These are phyloP conservation scores for Gossypium lobatum DNA, from an alignment of 441 rosid genomes.

Conservation along the genomic window DNA sequence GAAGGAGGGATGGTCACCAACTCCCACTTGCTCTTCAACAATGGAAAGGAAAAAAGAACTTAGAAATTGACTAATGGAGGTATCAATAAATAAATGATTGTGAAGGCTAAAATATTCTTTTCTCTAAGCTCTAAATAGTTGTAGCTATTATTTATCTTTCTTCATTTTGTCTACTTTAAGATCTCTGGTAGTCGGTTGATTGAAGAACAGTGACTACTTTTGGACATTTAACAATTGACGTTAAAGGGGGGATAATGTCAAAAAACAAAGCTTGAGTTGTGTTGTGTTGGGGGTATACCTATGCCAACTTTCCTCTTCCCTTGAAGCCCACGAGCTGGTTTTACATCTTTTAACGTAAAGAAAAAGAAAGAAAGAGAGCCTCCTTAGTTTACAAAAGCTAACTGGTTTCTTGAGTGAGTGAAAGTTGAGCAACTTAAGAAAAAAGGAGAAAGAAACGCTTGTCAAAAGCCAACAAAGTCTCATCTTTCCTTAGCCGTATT, in stretches of 20 bases:
- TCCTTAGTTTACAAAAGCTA: slow-evolving; percentile 28
- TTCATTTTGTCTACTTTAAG: slow-evolving; percentile 10
- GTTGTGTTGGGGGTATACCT: not conserved
- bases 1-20: slow-evolving; percentile 58
- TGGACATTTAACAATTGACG: not conserved
- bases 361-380: slow-evolving; percentile 22
- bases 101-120: not conserved
- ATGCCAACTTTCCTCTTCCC: slow-evolving; percentile 19
- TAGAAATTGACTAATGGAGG: slow-evolving; percentile 14
- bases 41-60: slow-evolving; percentile 21
- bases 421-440: slow-evolving; percentile 11
- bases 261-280: not conserved
- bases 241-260: slow-evolving; percentile 7
- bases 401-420: slow-evolving; percentile 24
- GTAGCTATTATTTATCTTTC: slow-evolving; percentile 22
- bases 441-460: slow-evolving; percentile 19
- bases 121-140: not conserved
- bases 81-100: not conserved
- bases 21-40: slow-evolving; percentile 64
- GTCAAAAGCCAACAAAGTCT: slow-evolving; percentile 36
- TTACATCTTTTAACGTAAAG: slow-evolving; percentile 38
- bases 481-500: slow-evolving; percentile 27
- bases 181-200: not conserved
- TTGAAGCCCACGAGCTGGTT: slow-evolving; percentile 38
- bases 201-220: not conserved